Base-by-base conservation (phyloP, 2,329 filamentous ascomycete species). In the Sclerotinia nivalis region DNA sequence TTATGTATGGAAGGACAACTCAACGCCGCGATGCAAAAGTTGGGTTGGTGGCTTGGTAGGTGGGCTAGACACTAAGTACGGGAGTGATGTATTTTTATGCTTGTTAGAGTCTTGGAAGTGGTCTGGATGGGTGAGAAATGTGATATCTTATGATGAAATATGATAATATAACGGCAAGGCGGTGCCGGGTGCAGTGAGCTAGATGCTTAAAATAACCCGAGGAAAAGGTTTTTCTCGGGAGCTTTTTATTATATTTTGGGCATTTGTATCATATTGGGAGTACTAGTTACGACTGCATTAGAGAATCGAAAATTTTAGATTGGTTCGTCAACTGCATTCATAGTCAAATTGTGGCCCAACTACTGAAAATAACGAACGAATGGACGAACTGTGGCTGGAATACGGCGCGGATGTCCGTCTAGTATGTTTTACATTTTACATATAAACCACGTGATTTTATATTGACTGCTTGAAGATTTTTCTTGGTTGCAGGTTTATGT, bases 1-100 rank as follows among this genome's bases (percentile, higher is more conserved):
- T 62, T 37, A 62, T 62, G 45, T 62, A 49, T 47, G 59, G 45
- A 10, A 49, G 28, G 59, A 64, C 45, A 64, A 64, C 60, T 64
- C 60, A 64, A 64, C 60, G 45, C 45, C 60, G 60, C 60, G 37
- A n/a, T 50, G 45, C 60, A 40, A 64, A 50, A 18, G 22, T 28
- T 60, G 8, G 37, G 37, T 60, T 12, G 56, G 37, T 60, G 6
- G 45, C 28, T 64, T 25, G 28, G 31, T 25, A n/a, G 61, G 47
- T 52, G 47, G 45, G 61, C 22, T 65, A 34, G 22, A 52, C 31
- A 49, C 31, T 40, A 40, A 54, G 34, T 65, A 15, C 31, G 31
- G 61, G 47, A 64, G 47, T 25, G 25, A 34, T 47, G 59, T 43
- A 28, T 61, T 61, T 61, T 22, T 43, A n/a, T 60, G 28, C 45